phyloP scores from a whole-genome alignment of 2,329 filamentous ascomycete genomes.

The Hypoxylon sp. region DNA sequence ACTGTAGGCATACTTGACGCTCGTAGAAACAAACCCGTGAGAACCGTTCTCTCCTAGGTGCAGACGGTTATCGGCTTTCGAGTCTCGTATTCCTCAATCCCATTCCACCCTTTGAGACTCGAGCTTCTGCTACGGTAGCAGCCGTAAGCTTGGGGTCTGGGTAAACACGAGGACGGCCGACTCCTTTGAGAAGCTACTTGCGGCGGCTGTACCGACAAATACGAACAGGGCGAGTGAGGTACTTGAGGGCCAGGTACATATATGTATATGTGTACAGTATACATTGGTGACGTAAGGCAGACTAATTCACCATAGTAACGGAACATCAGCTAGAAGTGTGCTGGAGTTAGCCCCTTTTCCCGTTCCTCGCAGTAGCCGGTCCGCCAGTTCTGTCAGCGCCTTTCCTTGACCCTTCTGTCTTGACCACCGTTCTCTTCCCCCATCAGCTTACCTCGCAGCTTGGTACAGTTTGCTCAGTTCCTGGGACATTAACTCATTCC shows the following conservation, averaged over 20 bases:
- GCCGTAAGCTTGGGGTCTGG: conserved; percentile 17
- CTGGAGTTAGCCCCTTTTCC: conserved; percentile 21
- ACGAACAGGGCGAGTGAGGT: background rate
- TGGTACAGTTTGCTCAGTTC: no score
- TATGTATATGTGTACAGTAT: conserved; percentile 1
- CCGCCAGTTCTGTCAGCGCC: conserved; percentile 17
- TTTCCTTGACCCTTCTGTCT: conserved; percentile 1
- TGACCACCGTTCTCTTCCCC: no score
- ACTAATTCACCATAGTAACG: conserved; percentile 10
- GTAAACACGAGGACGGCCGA: conserved; percentile 18
- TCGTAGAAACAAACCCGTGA: background rate
- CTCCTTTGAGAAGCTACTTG: conserved; percentile 3
- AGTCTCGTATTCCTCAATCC: conserved; percentile 33
- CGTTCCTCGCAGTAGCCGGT: conserved; percentile 26
- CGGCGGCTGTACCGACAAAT: conserved; percentile 7
- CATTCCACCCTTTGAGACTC: conserved; percentile 5
- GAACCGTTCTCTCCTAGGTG: conserved; percentile 14
- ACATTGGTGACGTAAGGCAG: conserved; percentile 25
- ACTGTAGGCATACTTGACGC: background rate
- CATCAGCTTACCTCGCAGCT: no score
- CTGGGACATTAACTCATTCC: no score
- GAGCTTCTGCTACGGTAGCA: conserved; percentile 15
- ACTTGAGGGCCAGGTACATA: background rate
- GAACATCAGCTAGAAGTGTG: conserved; percentile 8
- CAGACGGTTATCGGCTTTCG: conserved; percentile 12